Evolutionary conservation across 345 rosid genomes (phyloP), one percentile per base, ranked within the genome.

Genomic region (Excoecaria cochinchinensis): DNA sequence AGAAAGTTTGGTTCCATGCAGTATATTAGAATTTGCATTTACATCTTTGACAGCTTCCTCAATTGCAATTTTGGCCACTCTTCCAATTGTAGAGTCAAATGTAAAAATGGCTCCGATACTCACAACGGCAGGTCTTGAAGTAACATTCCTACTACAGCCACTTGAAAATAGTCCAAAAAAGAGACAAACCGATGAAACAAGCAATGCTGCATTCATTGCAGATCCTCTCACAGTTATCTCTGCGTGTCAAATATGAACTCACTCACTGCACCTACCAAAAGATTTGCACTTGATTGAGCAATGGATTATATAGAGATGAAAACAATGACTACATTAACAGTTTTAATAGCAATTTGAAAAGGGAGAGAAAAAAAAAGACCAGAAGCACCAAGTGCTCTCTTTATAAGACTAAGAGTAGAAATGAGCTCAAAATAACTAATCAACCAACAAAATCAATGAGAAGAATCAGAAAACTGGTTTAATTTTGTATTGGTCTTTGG

Each of bases 21-120:
- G 95, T 78, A 95, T 80, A 85, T 84, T 78, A 0, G 88, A 88
- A 71, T 87, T 84, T 63, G 90, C 82, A 66, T 95, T 95, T 39
- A 95, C 93, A 86, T 95, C 99, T 78, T 91, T 90, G 61, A 91
- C 87, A 79, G 99, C 99, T 85, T 92, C 90, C 9, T 87, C 79
- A 36, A 95, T 92, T 36, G 98, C 97, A 81, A 91, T 82, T 88
- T 91, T 87, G 66, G 99, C 97, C 70, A 86, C 96, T 84, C 80
- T 87, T 71, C 98, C 99, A 42, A 91, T 86, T 52, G 86, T 80
- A 62, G 99, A 89, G 67, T 89, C 70, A 46, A 83, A 78, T n/a
- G 83, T 68, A 83, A 95, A 88, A 70, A 95, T 75, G 22, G 96
- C 90, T 66, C 99, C 98, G 74, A 92, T 72, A 63, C 85, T 87